These are phyloP conservation scores for Leccinum olivaceoglutinosum DNA, from an alignment of 1,284 basidiomycete genomes.

Conservation along the genomic window DNA sequence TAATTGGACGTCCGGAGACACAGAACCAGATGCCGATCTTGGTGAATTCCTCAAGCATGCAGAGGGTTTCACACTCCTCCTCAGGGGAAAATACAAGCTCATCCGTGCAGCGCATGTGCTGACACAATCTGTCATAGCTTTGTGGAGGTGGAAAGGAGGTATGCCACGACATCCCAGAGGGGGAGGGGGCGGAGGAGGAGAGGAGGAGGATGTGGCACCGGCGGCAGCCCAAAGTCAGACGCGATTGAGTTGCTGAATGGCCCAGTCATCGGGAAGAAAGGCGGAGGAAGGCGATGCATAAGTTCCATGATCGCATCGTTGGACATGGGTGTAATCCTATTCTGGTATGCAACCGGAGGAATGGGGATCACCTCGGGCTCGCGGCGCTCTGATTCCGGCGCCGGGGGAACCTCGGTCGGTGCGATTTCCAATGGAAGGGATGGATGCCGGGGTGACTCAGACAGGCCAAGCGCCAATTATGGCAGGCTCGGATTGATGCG, in stretches of 20 bases:
- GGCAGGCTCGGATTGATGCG: conserved; percentile 23
- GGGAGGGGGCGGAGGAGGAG: background rate
- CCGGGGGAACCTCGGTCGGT: conserved; percentile 9
- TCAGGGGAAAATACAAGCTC: conserved; percentile 32
- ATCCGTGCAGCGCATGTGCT: conserved; percentile 32
- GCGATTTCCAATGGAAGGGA: conserved; percentile 12
- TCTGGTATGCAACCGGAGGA: conserved; percentile 2
- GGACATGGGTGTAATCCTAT: conserved; percentile 5
- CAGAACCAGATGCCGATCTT: conserved; percentile 57
- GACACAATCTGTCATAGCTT: conserved; percentile 16
- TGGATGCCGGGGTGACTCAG: conserved; percentile 20
- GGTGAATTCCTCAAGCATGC: conserved; percentile 58
- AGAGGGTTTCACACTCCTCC: conserved; percentile 40
- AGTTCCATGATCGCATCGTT: conserved; percentile 12
- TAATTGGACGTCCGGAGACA: conserved; percentile 51
- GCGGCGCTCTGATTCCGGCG: background rate
- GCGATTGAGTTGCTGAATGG: conserved; percentile 23
- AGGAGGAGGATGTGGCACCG: conserved; percentile 12
- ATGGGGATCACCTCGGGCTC: background rate
- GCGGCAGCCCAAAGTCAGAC: conserved; percentile 18
- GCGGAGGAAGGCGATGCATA: conserved; percentile 19
- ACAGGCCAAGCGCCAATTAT: conserved; percentile 32
- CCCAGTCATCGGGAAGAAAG: conserved; percentile 18
- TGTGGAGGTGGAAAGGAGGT: conserved; percentile 17
- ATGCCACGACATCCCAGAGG: conserved; percentile 6